Conservation (phyloP, 352 stramenopile species). For the Phytophthora ohioensis region DNA sequence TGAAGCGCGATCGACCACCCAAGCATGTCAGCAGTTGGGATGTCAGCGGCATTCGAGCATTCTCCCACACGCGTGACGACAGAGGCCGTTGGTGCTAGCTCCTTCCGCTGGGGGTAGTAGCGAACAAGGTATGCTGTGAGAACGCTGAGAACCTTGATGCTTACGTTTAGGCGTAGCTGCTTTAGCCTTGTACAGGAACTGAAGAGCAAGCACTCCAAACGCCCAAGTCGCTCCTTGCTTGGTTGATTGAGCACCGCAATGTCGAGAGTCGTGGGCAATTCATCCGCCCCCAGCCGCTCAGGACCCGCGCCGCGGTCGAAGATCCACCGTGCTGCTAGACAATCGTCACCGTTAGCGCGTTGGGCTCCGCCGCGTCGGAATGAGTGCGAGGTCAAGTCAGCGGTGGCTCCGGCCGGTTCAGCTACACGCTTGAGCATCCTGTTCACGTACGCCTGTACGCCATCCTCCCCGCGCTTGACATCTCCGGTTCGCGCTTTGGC, state of each 20-base stretch:
- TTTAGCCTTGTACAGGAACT: conserved; percentile 5
- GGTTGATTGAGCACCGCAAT: not conserved
- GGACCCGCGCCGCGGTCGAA: conserved; percentile 32
- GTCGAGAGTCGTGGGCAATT: not conserved
- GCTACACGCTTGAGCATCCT: conserved; percentile 25
- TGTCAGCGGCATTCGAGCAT: not conserved
- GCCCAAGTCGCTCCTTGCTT: not conserved
- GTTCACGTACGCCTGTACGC: conserved; percentile 31
- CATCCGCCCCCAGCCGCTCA: conserved; percentile 19
- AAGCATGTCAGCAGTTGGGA: not conserved
- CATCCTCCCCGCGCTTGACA: not conserved
- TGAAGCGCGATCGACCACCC: not conserved
- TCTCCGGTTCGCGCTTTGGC: no score
- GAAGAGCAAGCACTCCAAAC: not conserved
- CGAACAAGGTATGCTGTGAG: conserved; percentile 9
- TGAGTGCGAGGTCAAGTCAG: conserved; percentile 37
- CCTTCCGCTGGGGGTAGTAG: conserved; percentile 20
- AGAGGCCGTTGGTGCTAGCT: not conserved
- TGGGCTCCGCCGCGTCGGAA: conserved; percentile 35
- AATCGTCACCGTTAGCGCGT: conserved; percentile 31
- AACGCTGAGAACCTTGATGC: conserved; percentile 2
- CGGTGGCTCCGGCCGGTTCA: not conserved
- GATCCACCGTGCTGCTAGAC: conserved; percentile 34
- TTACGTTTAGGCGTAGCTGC: not conserved
- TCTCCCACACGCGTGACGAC: conserved; percentile 1